Base-by-base conservation (phyloP, 371 early-diverging fungal genomes). In the Funneliformis caledonium region DNA sequence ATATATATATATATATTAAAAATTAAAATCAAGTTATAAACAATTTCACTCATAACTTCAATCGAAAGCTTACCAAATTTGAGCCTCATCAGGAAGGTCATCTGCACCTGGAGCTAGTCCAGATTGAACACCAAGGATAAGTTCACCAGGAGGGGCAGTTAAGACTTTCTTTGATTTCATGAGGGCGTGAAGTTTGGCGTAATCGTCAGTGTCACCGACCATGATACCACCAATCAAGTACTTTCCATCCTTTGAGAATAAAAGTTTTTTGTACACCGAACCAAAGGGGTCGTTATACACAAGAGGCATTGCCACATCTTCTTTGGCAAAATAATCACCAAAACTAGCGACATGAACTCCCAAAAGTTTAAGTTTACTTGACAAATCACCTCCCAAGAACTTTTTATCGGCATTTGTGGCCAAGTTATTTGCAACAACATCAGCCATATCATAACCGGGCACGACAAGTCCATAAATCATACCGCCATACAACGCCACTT, bases 391-490 rank as follows among this genome's bases (percentile, higher is more conserved):
- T n/a, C 89, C 88, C 9, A 81, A 88, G 82, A 92, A 93, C 62
- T 31, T 22, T n/a, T 80, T 78, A 67, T 76, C 74, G 77, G 82
- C 76, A 26, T 80, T 74, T 0, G 85, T 81, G 16, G 88, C 85
- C 48, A 92, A 76, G 82, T 90, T 89, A n/a, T 84, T 84, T 7
- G 92, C 91, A 50, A 90, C 88, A 2, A 89, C 85, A 47, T 90
- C 90, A 33, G 92, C 92, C 92, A 92, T 93, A 22, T 92, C 92
- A 56, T 91, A 90, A 67, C 93, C 91, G 45, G 93, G 93, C 11
- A 89, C 92, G 22, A 91, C 90, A 7, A 92, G 83, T 61, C 93
- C 93, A 80, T 91, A 92, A 56, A 82, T 83, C 75, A 86, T 83
- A n/a, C 82, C 88, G 45, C 84, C 83, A 74, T 84, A 86, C 31